Conservation (phyloP, 345 rosid genomes). For the Physaria fendleri region DNA sequence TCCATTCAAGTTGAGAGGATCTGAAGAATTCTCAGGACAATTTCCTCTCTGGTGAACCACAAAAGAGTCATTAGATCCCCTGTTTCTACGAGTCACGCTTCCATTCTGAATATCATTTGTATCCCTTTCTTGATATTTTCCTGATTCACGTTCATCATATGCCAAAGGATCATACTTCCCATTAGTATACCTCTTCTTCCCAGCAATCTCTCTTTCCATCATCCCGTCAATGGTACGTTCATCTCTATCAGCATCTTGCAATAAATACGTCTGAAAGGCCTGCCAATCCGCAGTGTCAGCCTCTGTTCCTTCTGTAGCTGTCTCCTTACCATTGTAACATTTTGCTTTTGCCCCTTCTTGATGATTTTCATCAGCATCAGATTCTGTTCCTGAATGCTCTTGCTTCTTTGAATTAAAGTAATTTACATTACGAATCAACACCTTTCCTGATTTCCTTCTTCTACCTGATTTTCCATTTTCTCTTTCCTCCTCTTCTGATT, state of each 20-base stretch:
- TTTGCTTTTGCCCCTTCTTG: slow-evolving; percentile 38
- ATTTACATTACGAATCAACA: slow-evolving; percentile 81
- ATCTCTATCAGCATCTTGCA: slow-evolving; percentile 75
- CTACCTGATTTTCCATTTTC: slow-evolving; percentile 51
- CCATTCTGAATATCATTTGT: slow-evolving; percentile 46
- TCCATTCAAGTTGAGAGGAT: slow-evolving; percentile 44
- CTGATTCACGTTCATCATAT: slow-evolving; percentile 39
- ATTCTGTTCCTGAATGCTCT: slow-evolving; percentile 47
- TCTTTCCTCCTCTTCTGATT: slow-evolving; percentile 42
- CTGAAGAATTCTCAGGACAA: slow-evolving; percentile 38
- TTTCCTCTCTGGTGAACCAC: slow-evolving; percentile 37
- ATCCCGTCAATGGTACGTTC: slow-evolving; percentile 40
- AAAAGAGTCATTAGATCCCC: slow-evolving; percentile 47
- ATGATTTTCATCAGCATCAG: slow-evolving; percentile 48
- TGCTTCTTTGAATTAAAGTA: slow-evolving; percentile 65
- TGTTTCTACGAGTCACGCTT: slow-evolving; percentile 34
- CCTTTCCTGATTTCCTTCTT: slow-evolving; percentile 60
- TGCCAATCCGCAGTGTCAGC: slow-evolving; percentile 74
- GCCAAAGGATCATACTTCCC: slow-evolving; percentile 53
- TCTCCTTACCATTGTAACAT: slow-evolving; percentile 36
- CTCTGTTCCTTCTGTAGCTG: slow-evolving; percentile 38
- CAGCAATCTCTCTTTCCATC: slow-evolving; percentile 53
- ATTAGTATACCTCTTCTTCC: slow-evolving; percentile 42
- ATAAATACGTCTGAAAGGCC: slow-evolving; percentile 74
- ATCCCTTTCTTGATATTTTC: slow-evolving; percentile 40